Evolutionary conservation across 2,329 filamentous ascomycete species (phyloP).

Genomic region (Thelonectria olida): DNA sequence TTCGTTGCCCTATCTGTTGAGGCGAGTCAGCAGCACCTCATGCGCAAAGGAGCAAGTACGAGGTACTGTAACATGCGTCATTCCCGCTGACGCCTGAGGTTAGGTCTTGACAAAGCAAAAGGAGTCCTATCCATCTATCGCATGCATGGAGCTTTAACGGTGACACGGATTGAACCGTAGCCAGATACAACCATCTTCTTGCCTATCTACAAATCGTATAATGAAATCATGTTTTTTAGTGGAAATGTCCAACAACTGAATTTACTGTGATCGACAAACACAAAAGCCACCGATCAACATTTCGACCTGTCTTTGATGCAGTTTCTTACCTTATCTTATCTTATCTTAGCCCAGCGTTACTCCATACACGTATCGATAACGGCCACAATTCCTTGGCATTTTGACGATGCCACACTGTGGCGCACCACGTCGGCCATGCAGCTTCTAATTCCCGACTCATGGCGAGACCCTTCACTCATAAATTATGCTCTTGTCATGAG

Average conservation of each 20-base stretch:
- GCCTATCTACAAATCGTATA: too few species aligned
- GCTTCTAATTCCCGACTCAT: conserved; percentile 27
- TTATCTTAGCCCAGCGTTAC: conserved; percentile 6
- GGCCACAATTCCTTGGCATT: not conserved
- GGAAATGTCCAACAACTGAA: not conserved
- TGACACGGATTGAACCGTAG: too few species aligned
- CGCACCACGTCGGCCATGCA: conserved; percentile 20
- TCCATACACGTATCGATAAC: conserved; percentile 22
- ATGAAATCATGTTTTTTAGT: not conserved
- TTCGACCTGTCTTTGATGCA: not conserved
- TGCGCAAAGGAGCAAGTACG: not conserved
- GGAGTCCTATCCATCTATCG: too few species aligned
- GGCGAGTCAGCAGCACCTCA: too few species aligned
- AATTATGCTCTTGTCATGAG: conserved; percentile 32
- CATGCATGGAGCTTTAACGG: too few species aligned
- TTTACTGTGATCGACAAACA: conserved; percentile 6
- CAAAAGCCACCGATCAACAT: conserved; percentile 1
- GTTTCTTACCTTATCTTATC: conserved; percentile 24
- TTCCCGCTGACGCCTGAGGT: conserved; percentile 27
- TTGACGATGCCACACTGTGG: conserved; percentile 23
- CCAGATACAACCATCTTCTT: too few species aligned
- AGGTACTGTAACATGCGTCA: conserved; percentile 32
- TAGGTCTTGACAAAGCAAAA: not conserved
- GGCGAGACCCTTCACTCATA: conserved; percentile 21
- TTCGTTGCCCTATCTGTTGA: too few species aligned